Evolutionary conservation across 352 stramenopile genomes (phyloP), one percentile per base, ranked within the genome.

Genomic region (Globisporangium nunn): DNA sequence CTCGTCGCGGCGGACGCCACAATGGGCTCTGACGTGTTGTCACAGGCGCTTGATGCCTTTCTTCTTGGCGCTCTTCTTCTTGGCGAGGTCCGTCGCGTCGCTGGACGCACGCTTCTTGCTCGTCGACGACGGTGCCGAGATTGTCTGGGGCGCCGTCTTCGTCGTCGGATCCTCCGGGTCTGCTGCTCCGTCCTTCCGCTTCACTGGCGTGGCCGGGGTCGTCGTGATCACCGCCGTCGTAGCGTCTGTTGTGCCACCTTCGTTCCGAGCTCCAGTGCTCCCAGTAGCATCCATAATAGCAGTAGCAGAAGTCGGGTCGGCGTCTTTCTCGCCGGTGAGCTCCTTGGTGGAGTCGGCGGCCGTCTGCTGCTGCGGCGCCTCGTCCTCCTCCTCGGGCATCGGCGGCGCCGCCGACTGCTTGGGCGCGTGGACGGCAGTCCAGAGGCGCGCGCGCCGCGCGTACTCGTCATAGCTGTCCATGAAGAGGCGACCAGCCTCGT

Each of bases 401-500:
- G n/a, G 17, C n/a, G 43, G 7, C n/a, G 8, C 63, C 30, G 54
- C 52, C 30, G 37, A 44, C 14, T 61, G 60, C 12, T 87, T 88
- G 7, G 75, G 72, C 17, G 93, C 92, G 64, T 98, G 93, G 50
- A 98, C 96, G 33, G 59, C 74, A 10, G 93, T 97, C 82, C 93
- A 93, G 12, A 98, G 67, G 60, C 74, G 85, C 5, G 92, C 93
- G 44, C 90, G 86, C 23, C 81, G 75, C 39, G 82, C 78, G 67
- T 97, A 99, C 66, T 99, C 97, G 33, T 98, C 94, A 67, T 99
- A 99, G 65, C 87, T 98, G 56, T 99, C 93, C 85, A 99, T 98
- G 70, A 99, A 99, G 30, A 99, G 73, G 63, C 97, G 97, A 0
- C 97, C 97, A 12, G 97, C 97, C 63, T 99, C 97, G 64, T 99